A percentile compares a stretch with the other conserved stretches of the same genome.
Conservation (phyloP, 176 grass and related monocot species). For the Themeda triandra region DNA sequence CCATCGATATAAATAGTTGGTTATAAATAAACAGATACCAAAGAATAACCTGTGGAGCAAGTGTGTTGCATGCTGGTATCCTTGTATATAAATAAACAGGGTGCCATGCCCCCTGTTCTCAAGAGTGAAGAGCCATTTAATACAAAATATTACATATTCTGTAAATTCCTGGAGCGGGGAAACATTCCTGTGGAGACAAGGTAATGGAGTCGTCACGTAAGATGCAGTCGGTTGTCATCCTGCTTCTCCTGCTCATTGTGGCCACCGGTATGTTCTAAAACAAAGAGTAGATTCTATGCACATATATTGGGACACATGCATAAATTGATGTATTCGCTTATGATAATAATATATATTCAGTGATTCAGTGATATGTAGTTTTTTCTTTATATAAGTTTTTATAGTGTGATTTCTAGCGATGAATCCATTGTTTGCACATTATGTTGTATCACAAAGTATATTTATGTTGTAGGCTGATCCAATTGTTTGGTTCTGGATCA, state of each 20-base stretch:
- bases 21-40: background rate
- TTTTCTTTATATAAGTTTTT: no score
- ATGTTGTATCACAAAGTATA: no score
- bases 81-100: background rate
- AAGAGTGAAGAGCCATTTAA: background rate
- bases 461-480: no score
- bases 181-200: background rate
- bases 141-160: background rate
- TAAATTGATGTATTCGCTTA: no score
- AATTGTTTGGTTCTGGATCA: no score
- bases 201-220: background rate
- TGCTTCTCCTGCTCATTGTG: background rate
- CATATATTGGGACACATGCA: no score
- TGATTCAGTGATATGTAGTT: no score
- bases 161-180: background rate
- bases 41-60: background rate
- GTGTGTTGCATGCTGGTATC: background rate
- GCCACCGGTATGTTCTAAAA: background rate
- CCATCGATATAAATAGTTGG: background rate
- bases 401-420: no score
- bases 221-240: background rate
- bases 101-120: background rate
- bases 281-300: background rate
- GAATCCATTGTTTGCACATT: no score
- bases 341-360: no score